Percentiles rank a stretch among this genome's conserved stretches.
Conservation (phyloP, 73 alveolate genomes). For the Paramecium sexaurelia region DNA sequence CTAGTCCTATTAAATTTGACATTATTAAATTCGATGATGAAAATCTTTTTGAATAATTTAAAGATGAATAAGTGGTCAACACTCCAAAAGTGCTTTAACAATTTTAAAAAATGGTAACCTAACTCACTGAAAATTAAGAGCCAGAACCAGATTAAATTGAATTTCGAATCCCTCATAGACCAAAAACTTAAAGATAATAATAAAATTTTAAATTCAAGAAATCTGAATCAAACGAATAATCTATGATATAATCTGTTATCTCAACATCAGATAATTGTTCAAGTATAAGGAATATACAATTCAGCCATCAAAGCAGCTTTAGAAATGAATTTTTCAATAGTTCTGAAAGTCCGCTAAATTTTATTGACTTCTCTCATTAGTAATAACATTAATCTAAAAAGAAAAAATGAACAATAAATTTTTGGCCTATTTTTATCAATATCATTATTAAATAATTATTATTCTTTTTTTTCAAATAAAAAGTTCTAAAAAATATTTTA, state of each 20-base stretch:
- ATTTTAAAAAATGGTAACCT: slow-evolving; percentile 9
- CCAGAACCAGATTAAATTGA: slow-evolving; percentile 52
- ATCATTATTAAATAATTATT: not conserved
- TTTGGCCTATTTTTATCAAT: not conserved
- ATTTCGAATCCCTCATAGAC: not conserved
- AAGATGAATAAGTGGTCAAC: not conserved
- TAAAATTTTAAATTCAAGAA: not conserved
- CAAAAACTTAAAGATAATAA: slow-evolving; percentile 2
- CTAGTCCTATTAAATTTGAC: not conserved
- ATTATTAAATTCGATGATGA: slow-evolving; percentile 49
- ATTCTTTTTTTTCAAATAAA: not conserved
- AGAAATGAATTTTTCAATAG: not conserved
- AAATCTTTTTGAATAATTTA: not conserved
- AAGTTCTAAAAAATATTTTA: too few relatives aligned
- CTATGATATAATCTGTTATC: not conserved
- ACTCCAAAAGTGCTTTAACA: slow-evolving; percentile 30
- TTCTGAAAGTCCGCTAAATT: slow-evolving; percentile 16
- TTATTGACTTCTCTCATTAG: not conserved
- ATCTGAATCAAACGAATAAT: not conserved
- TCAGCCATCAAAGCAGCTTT: slow-evolving; percentile 18
- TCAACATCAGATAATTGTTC: slow-evolving; percentile 56
- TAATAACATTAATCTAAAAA: not conserved
- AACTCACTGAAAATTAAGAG: not conserved
- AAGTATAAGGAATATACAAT: not conserved
- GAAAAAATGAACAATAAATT: not conserved